Evolutionary conservation across 306 rosid genomes (phyloP).

Genomic region (Carpinus viminea): DNA sequence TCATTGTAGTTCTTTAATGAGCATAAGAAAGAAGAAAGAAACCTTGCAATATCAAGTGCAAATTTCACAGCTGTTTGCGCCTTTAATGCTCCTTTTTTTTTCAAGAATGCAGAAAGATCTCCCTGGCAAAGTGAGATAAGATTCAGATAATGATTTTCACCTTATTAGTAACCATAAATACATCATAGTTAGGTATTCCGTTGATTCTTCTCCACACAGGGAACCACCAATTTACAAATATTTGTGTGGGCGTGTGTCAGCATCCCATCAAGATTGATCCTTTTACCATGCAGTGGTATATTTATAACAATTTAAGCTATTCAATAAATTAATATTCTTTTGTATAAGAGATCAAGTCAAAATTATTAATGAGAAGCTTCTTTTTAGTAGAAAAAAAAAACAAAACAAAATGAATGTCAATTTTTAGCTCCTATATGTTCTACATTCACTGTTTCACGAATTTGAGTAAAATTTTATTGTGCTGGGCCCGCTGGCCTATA

Average conservation of each 20-base stretch:
- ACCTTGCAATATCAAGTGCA: slow-evolving; percentile 97
- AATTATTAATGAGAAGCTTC: neutral
- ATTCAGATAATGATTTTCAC: neutral
- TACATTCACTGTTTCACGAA: neutral
- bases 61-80: slow-evolving; percentile 69
- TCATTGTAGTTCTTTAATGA: neutral
- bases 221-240: too few relatives aligned
- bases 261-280: neutral
- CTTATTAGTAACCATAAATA: neutral
- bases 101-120: slow-evolving; percentile 65
- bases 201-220: too few relatives aligned
- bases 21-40: slow-evolving; percentile 24
- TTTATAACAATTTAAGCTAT: neutral
- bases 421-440: neutral
- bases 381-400: neutral
- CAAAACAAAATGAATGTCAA: neutral
- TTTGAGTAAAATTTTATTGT: neutral
- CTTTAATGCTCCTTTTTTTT: slow-evolving; percentile 69
- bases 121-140: slow-evolving; percentile 50
- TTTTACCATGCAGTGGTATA: neutral
- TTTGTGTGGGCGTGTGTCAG: too few relatives aligned
- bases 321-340: neutral
- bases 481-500: neutral
- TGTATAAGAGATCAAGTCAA: neutral
- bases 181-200: too few relatives aligned